Conservation (phyloP, 352 stramenopile species). For the Phytophthora pluvialis region DNA sequence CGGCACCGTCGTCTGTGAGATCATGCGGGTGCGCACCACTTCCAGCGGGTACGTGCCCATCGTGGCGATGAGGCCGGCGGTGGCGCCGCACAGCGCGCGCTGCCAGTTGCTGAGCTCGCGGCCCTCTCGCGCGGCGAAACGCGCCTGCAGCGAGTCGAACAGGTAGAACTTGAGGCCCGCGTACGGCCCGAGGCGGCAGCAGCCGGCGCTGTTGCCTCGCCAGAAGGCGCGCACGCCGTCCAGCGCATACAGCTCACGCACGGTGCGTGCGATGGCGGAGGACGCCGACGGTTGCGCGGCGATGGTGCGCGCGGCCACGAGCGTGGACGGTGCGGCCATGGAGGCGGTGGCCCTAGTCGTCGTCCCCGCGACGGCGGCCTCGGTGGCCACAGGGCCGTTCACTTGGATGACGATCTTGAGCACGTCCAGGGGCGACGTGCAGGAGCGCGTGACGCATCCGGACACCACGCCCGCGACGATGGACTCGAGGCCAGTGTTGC, state of each 20-base stretch:
- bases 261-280: constrained; percentile 49
- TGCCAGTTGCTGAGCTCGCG: constrained; percentile 55
- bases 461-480: constrained; percentile 78
- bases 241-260: constrained; percentile 67
- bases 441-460: constrained; percentile 82
- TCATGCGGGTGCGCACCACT: constrained; percentile 84
- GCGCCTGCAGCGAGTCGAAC: constrained; percentile 70
- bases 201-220: constrained; percentile 78
- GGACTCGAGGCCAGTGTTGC: constrained; percentile 58
- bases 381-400: constrained; percentile 43
- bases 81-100: constrained; percentile 61
- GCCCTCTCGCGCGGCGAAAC: constrained; percentile 35
- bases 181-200: constrained; percentile 79
- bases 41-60: constrained; percentile 84
- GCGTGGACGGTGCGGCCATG: constrained; percentile 24
- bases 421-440: constrained; percentile 82
- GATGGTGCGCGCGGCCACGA: constrained; percentile 34
- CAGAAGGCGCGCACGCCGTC: constrained; percentile 79
- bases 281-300: constrained; percentile 39
- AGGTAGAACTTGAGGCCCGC: constrained; percentile 85
- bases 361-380: constrained; percentile 9
- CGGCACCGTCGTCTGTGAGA: constrained; percentile 52
- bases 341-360: background rate
- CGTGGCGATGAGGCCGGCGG: constrained; percentile 71
- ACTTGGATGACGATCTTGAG: constrained; percentile 89